phyloP scores from a whole-genome alignment of 2,329 filamentous ascomycete genomes.

The Fusarium buharicum region DNA sequence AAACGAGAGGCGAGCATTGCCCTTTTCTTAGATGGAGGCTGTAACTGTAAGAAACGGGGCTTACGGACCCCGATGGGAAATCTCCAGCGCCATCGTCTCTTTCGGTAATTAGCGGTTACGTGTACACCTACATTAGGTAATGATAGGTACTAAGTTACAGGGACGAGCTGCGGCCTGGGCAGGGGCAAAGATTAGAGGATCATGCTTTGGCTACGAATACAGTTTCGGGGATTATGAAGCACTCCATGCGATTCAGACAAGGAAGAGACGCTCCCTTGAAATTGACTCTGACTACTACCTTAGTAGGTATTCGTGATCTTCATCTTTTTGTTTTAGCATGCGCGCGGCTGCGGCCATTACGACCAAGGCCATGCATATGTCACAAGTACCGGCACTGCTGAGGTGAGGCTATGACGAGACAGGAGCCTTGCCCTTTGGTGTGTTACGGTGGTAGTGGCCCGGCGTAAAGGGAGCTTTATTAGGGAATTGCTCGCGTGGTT shows the following conservation, averaged over 20 bases:
- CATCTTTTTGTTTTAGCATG: constrained; percentile 29
- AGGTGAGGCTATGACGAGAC: constrained; percentile 33
- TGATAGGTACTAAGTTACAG: constrained; percentile 12
- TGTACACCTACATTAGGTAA: constrained; percentile 20
- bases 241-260: background rate
- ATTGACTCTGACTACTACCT: background rate
- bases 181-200: constrained; percentile 5
- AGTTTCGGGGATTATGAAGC: background rate
- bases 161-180: constrained; percentile 1
- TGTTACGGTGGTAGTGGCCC: too few relatives aligned
- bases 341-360: constrained; percentile 23
- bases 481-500: constrained; percentile 46
- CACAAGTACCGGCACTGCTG: constrained; percentile 13
- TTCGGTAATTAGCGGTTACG: constrained; percentile 38
- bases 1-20: background rate
- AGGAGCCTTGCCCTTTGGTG: constrained; percentile 14
- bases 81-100: background rate
- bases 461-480: constrained; percentile 28
- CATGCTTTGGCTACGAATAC: background rate
- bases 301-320: background rate
- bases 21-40: background rate
- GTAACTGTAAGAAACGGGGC: constrained; percentile 24
- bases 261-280: background rate
- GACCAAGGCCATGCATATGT: background rate
- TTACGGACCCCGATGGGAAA: background rate